Base-by-base conservation (phyloP, 805 yeast species). In the Candida germanica region DNA sequence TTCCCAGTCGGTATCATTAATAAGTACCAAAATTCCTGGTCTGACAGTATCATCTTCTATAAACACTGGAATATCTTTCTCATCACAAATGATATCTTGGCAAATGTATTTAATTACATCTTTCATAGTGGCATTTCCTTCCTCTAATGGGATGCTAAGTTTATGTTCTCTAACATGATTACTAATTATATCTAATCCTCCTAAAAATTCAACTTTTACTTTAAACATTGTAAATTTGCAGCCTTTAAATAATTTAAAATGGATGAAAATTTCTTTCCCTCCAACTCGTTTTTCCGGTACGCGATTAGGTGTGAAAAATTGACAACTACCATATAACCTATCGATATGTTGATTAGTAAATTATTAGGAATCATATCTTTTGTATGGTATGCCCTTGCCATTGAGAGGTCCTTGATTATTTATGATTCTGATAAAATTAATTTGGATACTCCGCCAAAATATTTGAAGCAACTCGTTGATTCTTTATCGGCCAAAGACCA, bases 1-100 rank as follows among this genome's bases (percentile, higher is more conserved):
- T 53, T 91, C 98, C 98, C 98, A 91, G 62, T 91, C 98, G 0
- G 95, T 80, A 55, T 91, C 98, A 53, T 91, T 91, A 43, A 91
- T 83, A 38, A 91, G 70, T 7, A 93, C 96, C 42, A 91, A 66
- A 31, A 91, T 87, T 2, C 98, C 98, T 0, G 98, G 96, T 33
- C 98, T 77, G 10, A 87, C 79, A 1, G 81, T 75, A 8, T 69
- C 95, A 47, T 86, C 89, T 49, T 86, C 93, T 5, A 89, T 69
- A 51, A 91, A 88, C 9, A 88, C 83, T 3, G 78, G 82, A 19
- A 73, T 64, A 51, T 83, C 88, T 40, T 75, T 77, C 22, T 76
- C 67, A 42, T 83, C 78, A 18, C 68, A 66, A 21, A 84, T 73
- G 57, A 84, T 68, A 10, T 69, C 69, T 6, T 63, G 61, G 5